Evolutionary conservation across 116 monocot genomes (phyloP).

Genomic region (Cymodocea nodosa): DNA sequence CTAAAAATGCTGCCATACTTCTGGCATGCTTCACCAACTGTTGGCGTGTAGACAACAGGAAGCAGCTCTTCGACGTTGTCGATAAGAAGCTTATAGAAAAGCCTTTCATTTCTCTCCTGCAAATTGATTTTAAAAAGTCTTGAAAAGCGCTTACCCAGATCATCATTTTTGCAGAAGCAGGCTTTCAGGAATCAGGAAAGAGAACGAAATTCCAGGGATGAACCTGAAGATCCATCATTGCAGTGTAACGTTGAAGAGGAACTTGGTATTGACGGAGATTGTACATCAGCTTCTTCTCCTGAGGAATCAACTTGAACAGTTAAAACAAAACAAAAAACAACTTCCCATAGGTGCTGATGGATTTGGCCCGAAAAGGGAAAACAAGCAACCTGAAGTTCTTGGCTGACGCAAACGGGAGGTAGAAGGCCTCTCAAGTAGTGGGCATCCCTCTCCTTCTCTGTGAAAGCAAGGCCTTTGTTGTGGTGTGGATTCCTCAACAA

Average conservation of each 20-base stretch:
- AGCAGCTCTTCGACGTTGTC: constrained; percentile 85
- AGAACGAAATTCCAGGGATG: not conserved
- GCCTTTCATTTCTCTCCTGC: constrained; percentile 80
- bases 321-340: not conserved
- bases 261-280: constrained; percentile 78
- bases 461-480: constrained; percentile 75
- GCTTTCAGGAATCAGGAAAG: not conserved
- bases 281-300: constrained; percentile 85
- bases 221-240: constrained; percentile 98
- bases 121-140: constrained; percentile 1
- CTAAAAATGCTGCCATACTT: constrained; percentile 74
- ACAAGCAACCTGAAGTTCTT: constrained; percentile 19
- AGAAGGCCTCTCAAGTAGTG: constrained; percentile 65
- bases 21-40: constrained; percentile 90
- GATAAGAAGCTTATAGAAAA: constrained; percentile 77
- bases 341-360: not conserved
- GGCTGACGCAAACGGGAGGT: constrained; percentile 28
- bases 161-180: not conserved
- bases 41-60: constrained; percentile 83
- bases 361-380: not conserved
- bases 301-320: constrained; percentile 1
- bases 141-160: not conserved
- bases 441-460: constrained; percentile 55
- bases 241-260: constrained; percentile 85
- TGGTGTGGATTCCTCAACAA: constrained; percentile 65